A percentile compares a stretch with the other conserved stretches of the same genome.
phyloP scores from a whole-genome alignment of 768 basidiomycete genomes.

The Cubamyces sp. region DNA sequence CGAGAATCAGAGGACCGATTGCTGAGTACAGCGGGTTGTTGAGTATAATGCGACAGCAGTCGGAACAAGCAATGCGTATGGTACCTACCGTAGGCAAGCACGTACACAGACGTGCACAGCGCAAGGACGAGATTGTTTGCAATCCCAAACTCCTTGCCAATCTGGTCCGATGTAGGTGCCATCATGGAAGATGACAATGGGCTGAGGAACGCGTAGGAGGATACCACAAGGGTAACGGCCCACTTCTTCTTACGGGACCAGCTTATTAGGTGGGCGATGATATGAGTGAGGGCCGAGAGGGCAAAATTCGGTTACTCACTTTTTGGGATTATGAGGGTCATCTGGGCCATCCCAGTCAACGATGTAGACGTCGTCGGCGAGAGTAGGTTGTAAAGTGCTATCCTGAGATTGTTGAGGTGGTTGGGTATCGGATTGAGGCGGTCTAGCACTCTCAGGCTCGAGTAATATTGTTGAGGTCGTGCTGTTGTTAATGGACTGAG shows the following conservation, averaged over 20 bases:
- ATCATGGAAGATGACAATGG: slow-evolving; percentile 74
- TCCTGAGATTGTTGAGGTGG: too few species aligned
- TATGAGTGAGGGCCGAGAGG: too few species aligned
- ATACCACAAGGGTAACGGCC: slow-evolving; percentile 38
- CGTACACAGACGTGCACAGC: slow-evolving; percentile 61
- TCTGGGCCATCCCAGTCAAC: slow-evolving; percentile 43
- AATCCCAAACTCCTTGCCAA: slow-evolving; percentile 58
- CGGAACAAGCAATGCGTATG: not conserved
- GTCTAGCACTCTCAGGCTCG: too few species aligned
- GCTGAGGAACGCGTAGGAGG: slow-evolving; percentile 30
- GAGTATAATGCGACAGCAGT: not conserved
- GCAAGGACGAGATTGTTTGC: slow-evolving; percentile 51
- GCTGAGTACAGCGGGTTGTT: slow-evolving; percentile 37
- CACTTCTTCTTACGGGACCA: slow-evolving; percentile 64
- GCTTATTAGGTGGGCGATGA: slow-evolving; percentile 36
- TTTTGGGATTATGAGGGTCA: slow-evolving; percentile 41
- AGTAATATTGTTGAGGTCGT: too few species aligned
- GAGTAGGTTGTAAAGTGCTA: too few species aligned
- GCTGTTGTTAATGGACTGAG: too few species aligned
- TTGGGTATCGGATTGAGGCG: too few species aligned
- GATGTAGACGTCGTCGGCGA: slow-evolving; percentile 18
- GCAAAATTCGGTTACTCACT: slow-evolving; percentile 29
- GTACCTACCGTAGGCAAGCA: slow-evolving; percentile 58
- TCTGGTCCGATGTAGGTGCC: slow-evolving; percentile 58
- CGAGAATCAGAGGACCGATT: slow-evolving; percentile 51